Percentiles rank a stretch among this genome's conserved stretches.
Conservation (phyloP, 106 monocot species). For the Alisma plantagoaquatica region DNA sequence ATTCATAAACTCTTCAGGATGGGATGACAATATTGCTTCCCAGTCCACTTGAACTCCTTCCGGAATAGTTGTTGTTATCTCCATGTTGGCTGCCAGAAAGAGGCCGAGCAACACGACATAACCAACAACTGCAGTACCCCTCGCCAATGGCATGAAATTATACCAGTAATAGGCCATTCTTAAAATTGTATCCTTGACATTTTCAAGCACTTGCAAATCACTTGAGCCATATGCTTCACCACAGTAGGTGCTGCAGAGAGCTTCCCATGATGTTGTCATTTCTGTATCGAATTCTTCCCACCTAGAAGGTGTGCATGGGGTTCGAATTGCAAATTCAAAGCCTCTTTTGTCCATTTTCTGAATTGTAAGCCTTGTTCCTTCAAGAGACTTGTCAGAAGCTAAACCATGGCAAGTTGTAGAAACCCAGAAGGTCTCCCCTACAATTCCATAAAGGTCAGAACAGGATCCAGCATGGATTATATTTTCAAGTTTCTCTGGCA, state of each 20-base stretch:
- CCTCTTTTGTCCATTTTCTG: slow-evolving; percentile 78
- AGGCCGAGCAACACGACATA: slow-evolving; percentile 69
- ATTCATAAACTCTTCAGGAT: slow-evolving; percentile 44
- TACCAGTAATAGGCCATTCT: slow-evolving; percentile 95
- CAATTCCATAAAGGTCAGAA: slow-evolving; percentile 55
- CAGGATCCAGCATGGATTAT: slow-evolving; percentile 59
- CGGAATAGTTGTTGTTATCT: slow-evolving; percentile 61
- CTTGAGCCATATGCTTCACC: slow-evolving; percentile 53
- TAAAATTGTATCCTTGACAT: slow-evolving; percentile 54
- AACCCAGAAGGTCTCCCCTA: slow-evolving; percentile 94
- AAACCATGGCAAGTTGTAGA: slow-evolving; percentile 58
- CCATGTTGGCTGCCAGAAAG: slow-evolving; percentile 83
- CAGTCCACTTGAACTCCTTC: slow-evolving; percentile 76
- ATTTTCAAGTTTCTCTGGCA: slow-evolving; percentile 38
- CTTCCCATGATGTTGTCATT: slow-evolving; percentile 89
- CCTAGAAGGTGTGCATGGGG: slow-evolving; percentile 84
- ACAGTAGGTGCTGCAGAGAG: slow-evolving; percentile 58
- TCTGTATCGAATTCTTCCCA: slow-evolving; percentile 82
- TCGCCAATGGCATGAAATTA: slow-evolving; percentile 90
- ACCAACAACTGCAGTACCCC: slow-evolving; percentile 77
- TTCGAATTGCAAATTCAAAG: slow-evolving; percentile 90
- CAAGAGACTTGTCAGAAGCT: slow-evolving; percentile 73
- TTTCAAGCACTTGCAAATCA: slow-evolving; percentile 45
- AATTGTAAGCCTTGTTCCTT: slow-evolving; percentile 85
- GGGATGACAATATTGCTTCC: slow-evolving; percentile 77